phyloP scores from a whole-genome alignment of 371 early-diverging fungal genomes.

The Rhizopus delemar region DNA sequence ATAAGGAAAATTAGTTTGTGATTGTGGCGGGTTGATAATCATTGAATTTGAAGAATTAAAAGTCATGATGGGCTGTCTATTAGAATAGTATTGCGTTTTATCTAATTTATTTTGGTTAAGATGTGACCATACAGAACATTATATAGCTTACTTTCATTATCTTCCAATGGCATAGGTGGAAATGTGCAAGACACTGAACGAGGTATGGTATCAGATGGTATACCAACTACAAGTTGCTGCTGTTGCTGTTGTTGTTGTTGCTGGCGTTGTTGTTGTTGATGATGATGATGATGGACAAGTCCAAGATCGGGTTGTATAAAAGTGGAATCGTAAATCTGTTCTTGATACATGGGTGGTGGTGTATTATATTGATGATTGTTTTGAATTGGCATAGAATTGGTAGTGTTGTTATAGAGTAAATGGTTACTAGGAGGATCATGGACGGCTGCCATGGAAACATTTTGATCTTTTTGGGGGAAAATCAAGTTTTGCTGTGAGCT shows the following conservation, averaged over 20 bases:
- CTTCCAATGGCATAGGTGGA: neutral
- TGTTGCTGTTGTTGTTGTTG: conserved; percentile 7
- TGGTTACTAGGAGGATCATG: conserved; percentile 23
- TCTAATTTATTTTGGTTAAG: neutral
- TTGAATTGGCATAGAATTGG: conserved; percentile 22
- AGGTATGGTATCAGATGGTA: neutral
- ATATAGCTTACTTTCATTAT: neutral
- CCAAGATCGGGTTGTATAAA: conserved; percentile 5
- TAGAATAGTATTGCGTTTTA: neutral
- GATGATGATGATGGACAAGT: conserved; percentile 8
- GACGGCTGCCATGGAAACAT: neutral
- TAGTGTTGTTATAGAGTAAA: conserved; percentile 18
- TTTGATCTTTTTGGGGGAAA: neutral
- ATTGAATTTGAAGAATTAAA: neutral
- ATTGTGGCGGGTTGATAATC: neutral
- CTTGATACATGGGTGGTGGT: neutral
- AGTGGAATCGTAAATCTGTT: neutral
- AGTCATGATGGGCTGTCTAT: neutral
- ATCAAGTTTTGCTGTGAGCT: conserved; percentile 20
- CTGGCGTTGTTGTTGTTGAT: conserved; percentile 11
- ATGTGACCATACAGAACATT: neutral
- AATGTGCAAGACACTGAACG: neutral
- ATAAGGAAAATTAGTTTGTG: neutral
- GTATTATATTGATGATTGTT: neutral
- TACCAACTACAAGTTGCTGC: neutral